Evolutionary conservation across 164 flowering plant species (phyloP), one percentile per base, ranked within the genome.

Genomic region (Euptelea pleiosperma): DNA sequence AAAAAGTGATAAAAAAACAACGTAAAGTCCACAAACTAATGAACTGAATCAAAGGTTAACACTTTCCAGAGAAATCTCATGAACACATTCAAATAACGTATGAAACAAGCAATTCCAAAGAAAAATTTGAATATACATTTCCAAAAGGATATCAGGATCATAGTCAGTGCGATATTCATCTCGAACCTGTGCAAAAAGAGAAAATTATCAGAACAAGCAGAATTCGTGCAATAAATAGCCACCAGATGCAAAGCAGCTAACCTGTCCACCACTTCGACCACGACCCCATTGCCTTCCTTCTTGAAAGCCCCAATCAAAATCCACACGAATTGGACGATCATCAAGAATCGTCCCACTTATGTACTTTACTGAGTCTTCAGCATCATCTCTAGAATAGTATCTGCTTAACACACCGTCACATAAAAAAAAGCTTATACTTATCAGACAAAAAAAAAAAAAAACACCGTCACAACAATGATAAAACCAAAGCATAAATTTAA

Each of bases 231-330:
- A 47, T 18, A 55, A 36, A 55, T 28, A 22, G 41, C 46, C 34
- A 29, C 12, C 31, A 64, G 41, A 9, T 0, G 6, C 11, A 15
- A 28, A 44, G 26, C 15, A 59, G 44, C 46, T 57, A 45, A 89
- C 94, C 90, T 94, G 97, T 11, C 99, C 97, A 65, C 99, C 99
- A 79, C 99, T 89, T 67, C 91, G 82, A 62, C 99, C 97, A 68
- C 96, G 95, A 0, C 99, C 97, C 97, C 99, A 94, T 63, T 94
- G 99, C 67, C 96, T 82, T 46, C 97, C 97, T 70, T 94, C 96
- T 70, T 87, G 88, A 68, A 94, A 94, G 22, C 97, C 99, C 99
- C 97, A 89, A 71, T 94, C 99, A 75, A 94, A 94, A 78, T 94
- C 97, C 52, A 82, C 99, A 70, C 97, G 95, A 61, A 94, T 89